Percentiles rank a stretch among this genome's conserved stretches.
Evolutionary conservation across 495 filamentous ascomycete species (phyloP).

Genomic region (Aspergillus baeticus): DNA sequence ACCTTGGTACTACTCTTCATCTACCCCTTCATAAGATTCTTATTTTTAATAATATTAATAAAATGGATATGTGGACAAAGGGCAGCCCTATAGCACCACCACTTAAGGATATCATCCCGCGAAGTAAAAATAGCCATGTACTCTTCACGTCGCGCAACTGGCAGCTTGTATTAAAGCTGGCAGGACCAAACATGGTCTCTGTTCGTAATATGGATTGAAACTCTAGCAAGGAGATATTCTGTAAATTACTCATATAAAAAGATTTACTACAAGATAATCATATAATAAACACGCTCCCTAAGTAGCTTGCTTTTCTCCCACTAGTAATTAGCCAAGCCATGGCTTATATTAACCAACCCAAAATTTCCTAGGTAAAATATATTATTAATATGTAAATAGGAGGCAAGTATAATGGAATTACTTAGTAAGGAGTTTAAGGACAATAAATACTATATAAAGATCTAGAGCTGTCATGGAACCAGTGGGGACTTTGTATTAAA

Average conservation of each 20-base stretch:
- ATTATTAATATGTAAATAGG: slow-evolving; percentile 35
- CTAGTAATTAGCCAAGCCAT: not conserved
- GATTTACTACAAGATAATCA: slow-evolving; percentile 17
- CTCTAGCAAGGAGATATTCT: not conserved
- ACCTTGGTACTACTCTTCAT: too few species aligned
- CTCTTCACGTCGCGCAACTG: slow-evolving; percentile 1
- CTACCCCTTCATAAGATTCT: too few species aligned
- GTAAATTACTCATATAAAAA: not conserved
- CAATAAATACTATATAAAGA: slow-evolving; percentile 26
- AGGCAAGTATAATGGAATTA: slow-evolving; percentile 36
- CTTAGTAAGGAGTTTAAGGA: slow-evolving; percentile 53
- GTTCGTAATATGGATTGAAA: not conserved
- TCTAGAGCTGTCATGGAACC: too few species aligned
- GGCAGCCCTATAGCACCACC: not conserved
- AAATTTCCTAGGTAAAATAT: slow-evolving; percentile 36
- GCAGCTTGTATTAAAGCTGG: not conserved
- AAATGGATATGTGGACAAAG: not conserved
- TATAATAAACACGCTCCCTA: slow-evolving; percentile 20
- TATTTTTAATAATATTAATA: not conserved
- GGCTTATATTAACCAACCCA: not conserved
- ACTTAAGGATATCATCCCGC: not conserved
- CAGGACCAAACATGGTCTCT: not conserved
- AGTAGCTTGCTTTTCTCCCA: slow-evolving; percentile 1
- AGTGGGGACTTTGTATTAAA: too few species aligned
- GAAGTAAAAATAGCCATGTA: not conserved